phyloP scores from a whole-genome alignment of 805 yeast species.

The Saturnispora gosingensis region DNA sequence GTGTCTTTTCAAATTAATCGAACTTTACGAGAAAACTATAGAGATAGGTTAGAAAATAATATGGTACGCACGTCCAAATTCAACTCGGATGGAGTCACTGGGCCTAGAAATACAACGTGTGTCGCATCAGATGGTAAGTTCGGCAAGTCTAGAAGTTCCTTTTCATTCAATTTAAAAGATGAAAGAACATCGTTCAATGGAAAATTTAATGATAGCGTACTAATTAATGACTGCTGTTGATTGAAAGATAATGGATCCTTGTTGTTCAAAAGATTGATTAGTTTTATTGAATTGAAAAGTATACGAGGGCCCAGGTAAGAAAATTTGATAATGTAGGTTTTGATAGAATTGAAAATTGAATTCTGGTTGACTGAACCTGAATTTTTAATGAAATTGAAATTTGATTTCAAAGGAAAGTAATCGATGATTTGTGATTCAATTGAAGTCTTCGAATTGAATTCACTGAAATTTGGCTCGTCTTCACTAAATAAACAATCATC shows the following conservation, averaged over 20 bases:
- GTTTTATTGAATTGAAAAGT: neutral
- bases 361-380: neutral
- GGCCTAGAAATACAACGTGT: constrained; percentile 1
- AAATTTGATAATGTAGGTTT: neutral
- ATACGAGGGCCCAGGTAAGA: neutral
- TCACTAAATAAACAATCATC: neutral
- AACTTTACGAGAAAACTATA: constrained; percentile 3
- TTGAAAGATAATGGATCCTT: neutral
- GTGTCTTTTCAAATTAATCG: constrained; percentile 4
- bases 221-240: neutral
- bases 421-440: neutral
- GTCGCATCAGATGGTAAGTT: neutral
- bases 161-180: neutral
- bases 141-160: neutral
- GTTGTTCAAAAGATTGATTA: neutral
- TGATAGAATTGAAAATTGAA: neutral
- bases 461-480: neutral
- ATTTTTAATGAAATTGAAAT: neutral
- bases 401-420: neutral
- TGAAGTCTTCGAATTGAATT: neutral
- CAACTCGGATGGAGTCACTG: neutral
- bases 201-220: neutral
- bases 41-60: neutral
- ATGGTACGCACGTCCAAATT: neutral
- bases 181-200: neutral